Base-by-base conservation (phyloP, 495 filamentous ascomycete species). In the Hypomontagnella monticulosa region DNA sequence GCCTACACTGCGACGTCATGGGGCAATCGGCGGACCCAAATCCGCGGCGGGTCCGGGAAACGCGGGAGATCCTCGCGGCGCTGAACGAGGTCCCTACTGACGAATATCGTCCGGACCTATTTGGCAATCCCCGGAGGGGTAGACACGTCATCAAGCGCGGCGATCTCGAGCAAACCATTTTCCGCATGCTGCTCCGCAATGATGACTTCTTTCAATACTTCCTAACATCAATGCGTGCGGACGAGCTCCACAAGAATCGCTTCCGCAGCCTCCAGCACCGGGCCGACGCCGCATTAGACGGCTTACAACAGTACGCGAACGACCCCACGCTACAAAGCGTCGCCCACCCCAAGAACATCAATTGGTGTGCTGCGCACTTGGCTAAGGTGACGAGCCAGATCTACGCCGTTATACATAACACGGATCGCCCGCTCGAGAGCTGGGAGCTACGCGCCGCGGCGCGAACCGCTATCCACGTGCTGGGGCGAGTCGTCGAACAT, bases 111-210 rank as follows among this genome's bases (percentile, higher is more conserved):
- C 76, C 65, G 11, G 79, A 81, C 27, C 72, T 83, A 42, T 75
- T 74, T 49, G 48, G 61, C 59, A 61, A 66, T 36, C 62, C 44
- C n/a, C 41, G 36, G 36, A 63, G 66, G 11, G 63, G 65, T 53
- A 58, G 41, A 42, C 59, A 56, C 5, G 65, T 69, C 33, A 44
- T 78, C 52, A 68, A 71, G 50, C 75, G 75, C 41, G 78, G 80
- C 34, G 80, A 83, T 30, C 70, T 80, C 5, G 79, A 78, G 46
- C 71, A 73, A 41, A 81, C 79, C n/a, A 57, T 83, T 32, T 78
- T 80, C 66, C 80, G 79, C 59, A 77, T 83, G 54, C 66, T 83
- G 14, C 71, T 83, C 8, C 67, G 72, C 38, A 81, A 79, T 43
- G 71, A 80, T 69, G 75, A 77, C 10, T 74, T 83, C 47, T 75